Evolutionary conservation across 208 protist species (phyloP), one percentile per base, ranked within the genome.

Genomic region (Leishmania aethiopica): DNA sequence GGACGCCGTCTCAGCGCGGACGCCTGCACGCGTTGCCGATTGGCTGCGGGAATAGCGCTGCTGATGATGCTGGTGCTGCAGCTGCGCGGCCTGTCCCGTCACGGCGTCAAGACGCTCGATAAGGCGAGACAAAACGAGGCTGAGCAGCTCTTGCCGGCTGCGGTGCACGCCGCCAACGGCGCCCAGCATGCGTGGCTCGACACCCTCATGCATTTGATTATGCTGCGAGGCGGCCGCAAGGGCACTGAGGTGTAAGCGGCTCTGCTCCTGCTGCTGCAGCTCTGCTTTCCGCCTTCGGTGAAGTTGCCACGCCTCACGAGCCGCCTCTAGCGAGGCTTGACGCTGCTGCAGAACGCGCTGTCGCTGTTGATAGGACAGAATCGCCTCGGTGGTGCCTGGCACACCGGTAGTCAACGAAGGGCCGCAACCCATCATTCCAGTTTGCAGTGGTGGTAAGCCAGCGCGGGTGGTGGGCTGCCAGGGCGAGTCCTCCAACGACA

Each of bases 81-180:
- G 75, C 62, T 69, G 74, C 60, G 62, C 15, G 10, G 84, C 72
- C 57, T 81, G 47, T 7, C 80, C 55, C 28, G 77, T 81, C 55
- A 92, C 47, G 25, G 57, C 55, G 32, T 92, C 86, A 25, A 92
- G 81, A 3, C 84, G 80, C n/a, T 88, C 80, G 75, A 70, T 81
- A 59, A 92, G 79, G 15, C 49, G 32, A 3, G 72, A 72, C 35
- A 84, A 69, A 8, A 67, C n/a, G 62, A 25, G 77, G 60, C 45
- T 70, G 47, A 80, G 55, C 25, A 64, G 15, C 60, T 80, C 77
- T 22, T 73, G 19, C 15, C 64, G 77, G 11, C 59, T 66, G 59
- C 75, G 35, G 72, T 15, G 19, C 40, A 32, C 75, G 7, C 22
- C 37, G 25, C 57, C 51, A 15, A 25, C 51, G 72, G 32, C 47